phyloP scores from a whole-genome alignment of 306 rosid genomes.

The Prosopis cineraria region DNA sequence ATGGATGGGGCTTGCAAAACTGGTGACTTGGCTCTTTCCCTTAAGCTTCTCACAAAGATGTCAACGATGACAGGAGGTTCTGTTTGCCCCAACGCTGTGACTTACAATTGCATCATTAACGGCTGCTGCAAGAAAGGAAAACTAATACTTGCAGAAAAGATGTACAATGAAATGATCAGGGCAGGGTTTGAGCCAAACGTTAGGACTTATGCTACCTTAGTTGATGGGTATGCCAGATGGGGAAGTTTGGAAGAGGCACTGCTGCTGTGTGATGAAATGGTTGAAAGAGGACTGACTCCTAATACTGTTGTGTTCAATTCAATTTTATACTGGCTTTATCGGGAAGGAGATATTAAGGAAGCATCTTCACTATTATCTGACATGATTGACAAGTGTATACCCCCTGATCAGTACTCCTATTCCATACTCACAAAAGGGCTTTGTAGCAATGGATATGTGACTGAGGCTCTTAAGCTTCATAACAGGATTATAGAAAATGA shows the following conservation, averaged over 20 bases:
- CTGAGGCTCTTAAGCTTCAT: conserved; percentile 50
- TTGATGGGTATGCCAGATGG: conserved; percentile 55
- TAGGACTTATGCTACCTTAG: conserved; percentile 56
- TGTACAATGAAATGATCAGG: conserved; percentile 45
- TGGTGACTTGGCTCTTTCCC: conserved; percentile 52
- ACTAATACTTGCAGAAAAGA: conserved; percentile 46
- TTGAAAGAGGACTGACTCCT: conserved; percentile 53
- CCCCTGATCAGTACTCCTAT: conserved; percentile 57
- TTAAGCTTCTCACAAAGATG: conserved; percentile 52
- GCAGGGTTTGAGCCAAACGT: conserved; percentile 41
- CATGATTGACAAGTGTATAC: conserved; percentile 48
- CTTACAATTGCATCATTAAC: conserved; percentile 55
- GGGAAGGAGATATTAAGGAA: conserved; percentile 49
- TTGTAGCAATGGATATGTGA: conserved; percentile 49
- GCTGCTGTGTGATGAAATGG: conserved; percentile 56
- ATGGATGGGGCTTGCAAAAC: conserved; percentile 53
- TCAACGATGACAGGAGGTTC: conserved; percentile 39
- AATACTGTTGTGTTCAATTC: conserved; percentile 56
- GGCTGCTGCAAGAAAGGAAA: conserved; percentile 58
- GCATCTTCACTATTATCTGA: conserved; percentile 53
- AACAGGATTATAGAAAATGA: conserved; percentile 34
- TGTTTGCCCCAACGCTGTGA: conserved; percentile 47
- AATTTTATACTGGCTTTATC: conserved; percentile 54
- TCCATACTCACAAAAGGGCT: conserved; percentile 59
- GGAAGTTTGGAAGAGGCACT: conserved; percentile 61